Percentiles rank a stretch among this genome's conserved stretches.
Evolutionary conservation across 83 land plant species (phyloP).

Genomic region (Thuja plicata): DNA sequence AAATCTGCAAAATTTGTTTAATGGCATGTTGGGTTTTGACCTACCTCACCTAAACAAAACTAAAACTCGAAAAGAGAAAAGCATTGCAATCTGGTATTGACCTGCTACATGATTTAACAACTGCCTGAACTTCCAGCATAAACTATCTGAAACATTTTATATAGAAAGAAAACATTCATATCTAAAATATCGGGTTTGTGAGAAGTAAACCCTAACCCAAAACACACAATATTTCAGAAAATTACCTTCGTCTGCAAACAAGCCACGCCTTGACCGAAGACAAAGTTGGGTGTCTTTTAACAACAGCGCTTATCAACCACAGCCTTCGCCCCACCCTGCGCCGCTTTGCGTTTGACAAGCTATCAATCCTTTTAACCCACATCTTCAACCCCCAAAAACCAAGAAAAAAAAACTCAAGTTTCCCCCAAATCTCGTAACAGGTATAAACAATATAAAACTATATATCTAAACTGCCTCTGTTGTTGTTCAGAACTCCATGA

Average conservation of each 20-base stretch:
- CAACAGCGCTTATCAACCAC: neutral
- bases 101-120: neutral
- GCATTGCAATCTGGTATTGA: neutral
- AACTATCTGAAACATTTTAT: neutral
- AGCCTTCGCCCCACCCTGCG: slow-evolving; percentile 1
- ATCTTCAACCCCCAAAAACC: neutral
- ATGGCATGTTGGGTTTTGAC: no score
- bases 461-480: neutral
- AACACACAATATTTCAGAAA: neutral
- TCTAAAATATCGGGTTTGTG: neutral
- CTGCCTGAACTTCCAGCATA: neutral
- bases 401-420: neutral
- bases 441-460: neutral
- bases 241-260: slow-evolving; percentile 4
- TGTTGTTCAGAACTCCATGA: neutral
- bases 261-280: neutral
- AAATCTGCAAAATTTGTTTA: neutral
- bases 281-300: neutral
- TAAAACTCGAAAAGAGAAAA: neutral
- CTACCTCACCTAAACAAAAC: no score
- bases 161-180: neutral
- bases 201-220: neutral
- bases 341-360: neutral
- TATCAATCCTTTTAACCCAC: neutral
- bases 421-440: neutral